These are phyloP conservation scores for Inonotus hispidus DNA, from an alignment of 1,284 basidiomycete genomes.

Conservation along the genomic window DNA sequence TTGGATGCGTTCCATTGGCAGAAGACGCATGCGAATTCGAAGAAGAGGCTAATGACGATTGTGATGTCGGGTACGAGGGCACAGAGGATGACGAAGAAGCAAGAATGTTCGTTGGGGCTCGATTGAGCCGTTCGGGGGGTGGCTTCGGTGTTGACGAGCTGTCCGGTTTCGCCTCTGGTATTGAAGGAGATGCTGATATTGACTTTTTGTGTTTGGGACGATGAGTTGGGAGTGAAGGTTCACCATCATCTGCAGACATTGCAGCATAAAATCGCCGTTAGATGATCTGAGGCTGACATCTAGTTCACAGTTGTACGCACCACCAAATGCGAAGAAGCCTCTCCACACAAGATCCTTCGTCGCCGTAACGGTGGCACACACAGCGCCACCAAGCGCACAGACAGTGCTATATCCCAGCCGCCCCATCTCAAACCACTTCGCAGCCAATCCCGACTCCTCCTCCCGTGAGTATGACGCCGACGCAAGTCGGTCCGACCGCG, in stretches of 20 bases:
- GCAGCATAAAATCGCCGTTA: not conserved
- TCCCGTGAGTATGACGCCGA: not conserved
- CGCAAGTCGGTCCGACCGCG: not conserved
- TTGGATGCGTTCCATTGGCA: not conserved
- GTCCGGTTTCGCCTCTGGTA: not conserved
- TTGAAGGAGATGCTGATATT: not conserved
- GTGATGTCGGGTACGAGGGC: constrained; percentile 6
- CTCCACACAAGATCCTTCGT: not conserved
- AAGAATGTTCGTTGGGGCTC: constrained; percentile 11
- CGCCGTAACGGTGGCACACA: not conserved
- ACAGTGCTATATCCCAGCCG: not conserved
- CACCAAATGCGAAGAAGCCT: not conserved
- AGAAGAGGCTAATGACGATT: not conserved
- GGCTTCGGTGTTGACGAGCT: not conserved
- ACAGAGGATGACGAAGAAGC: constrained; percentile 14
- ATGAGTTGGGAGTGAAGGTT: not conserved
- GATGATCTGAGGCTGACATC: not conserved
- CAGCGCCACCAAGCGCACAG: not conserved
- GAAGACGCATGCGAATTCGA: constrained; percentile 3
- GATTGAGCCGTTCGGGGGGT: not conserved
- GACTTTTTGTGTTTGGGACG: not conserved
- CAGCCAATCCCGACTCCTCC: not conserved
- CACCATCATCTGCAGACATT: not conserved
- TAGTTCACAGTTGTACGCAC: not conserved
- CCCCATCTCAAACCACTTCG: constrained; percentile 5